Percentiles rank a stretch among this genome's conserved stretches.
These are phyloP conservation scores for Gentiana dahurica DNA, from an alignment of 257 asterid species.

Conservation along the genomic window DNA sequence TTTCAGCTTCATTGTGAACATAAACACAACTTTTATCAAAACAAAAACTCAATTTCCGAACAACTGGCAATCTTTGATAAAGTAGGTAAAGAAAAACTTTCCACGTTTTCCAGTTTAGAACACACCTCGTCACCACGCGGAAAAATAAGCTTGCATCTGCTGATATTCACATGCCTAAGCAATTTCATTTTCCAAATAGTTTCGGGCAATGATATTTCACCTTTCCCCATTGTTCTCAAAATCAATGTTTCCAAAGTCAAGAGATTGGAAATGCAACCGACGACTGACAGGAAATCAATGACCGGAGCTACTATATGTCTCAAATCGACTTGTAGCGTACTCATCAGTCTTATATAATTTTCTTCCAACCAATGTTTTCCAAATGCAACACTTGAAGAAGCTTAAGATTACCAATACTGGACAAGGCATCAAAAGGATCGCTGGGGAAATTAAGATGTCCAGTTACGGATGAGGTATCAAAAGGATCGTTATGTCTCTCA, in stretches of 20 bases:
- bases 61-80: background rate
- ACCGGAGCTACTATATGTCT: background rate
- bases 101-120: background rate
- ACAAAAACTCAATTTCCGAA: conserved; percentile 1
- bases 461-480: too few relatives aligned
- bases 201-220: background rate
- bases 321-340: conserved; percentile 3
- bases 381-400: conserved; percentile 4
- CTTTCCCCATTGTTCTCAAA: background rate
- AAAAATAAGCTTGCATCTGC: background rate
- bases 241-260: conserved; percentile 5
- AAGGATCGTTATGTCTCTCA: background rate
- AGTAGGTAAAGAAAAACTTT: background rate
- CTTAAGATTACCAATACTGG: background rate
- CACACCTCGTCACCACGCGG: background rate
- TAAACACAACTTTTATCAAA: too few relatives aligned
- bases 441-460: background rate
- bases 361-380: background rate
- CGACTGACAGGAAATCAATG: background rate
- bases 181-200: conserved; percentile 7
- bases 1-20: background rate
- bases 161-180: conserved; percentile 4
- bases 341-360: background rate
- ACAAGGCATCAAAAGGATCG: background rate
- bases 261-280: conserved; percentile 2